phyloP scores from a whole-genome alignment of 73 alveolate species.

The Urostyla sp. region DNA sequence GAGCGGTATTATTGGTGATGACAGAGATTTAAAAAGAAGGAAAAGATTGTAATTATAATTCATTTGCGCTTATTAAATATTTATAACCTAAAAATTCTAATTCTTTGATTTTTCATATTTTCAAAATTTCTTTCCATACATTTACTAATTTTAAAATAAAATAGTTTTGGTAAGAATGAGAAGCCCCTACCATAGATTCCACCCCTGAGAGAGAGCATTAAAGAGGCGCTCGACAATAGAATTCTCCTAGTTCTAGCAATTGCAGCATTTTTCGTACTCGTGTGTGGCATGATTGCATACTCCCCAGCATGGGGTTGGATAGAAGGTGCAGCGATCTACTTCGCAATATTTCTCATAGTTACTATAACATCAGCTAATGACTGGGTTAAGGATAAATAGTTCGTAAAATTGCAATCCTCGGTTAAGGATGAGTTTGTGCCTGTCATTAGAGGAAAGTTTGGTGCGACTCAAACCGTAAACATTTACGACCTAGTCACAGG shows the following conservation, averaged over 20 bases:
- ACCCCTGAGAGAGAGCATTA: slow-evolving; percentile 70
- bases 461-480: slow-evolving; percentile 62
- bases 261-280: slow-evolving; percentile 78
- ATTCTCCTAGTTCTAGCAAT: slow-evolving; percentile 81
- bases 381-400: slow-evolving; percentile 77
- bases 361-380: slow-evolving; percentile 77
- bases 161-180: slow-evolving; percentile 61
- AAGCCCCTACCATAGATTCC: slow-evolving; percentile 66
- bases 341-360: slow-evolving; percentile 80
- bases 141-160: slow-evolving; percentile 64
- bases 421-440: slow-evolving; percentile 78
- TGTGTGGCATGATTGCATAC: slow-evolving; percentile 67
- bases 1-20: slow-evolving; percentile 44
- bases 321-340: slow-evolving; percentile 82
- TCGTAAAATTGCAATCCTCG: slow-evolving; percentile 77
- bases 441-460: slow-evolving; percentile 80
- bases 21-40: slow-evolving; percentile 36
- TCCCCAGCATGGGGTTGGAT: slow-evolving; percentile 83
- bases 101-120: background rate
- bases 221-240: slow-evolving; percentile 81
- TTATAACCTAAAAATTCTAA: slow-evolving; percentile 25
- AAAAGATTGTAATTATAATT: slow-evolving; percentile 22
- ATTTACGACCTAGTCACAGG: slow-evolving; percentile 87
- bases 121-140: no score
- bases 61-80: no score